A percentile compares a stretch with the other conserved stretches of the same genome.
phyloP scores from a whole-genome alignment of 2,329 filamentous ascomycete species.

The Calonectria crousiana region DNA sequence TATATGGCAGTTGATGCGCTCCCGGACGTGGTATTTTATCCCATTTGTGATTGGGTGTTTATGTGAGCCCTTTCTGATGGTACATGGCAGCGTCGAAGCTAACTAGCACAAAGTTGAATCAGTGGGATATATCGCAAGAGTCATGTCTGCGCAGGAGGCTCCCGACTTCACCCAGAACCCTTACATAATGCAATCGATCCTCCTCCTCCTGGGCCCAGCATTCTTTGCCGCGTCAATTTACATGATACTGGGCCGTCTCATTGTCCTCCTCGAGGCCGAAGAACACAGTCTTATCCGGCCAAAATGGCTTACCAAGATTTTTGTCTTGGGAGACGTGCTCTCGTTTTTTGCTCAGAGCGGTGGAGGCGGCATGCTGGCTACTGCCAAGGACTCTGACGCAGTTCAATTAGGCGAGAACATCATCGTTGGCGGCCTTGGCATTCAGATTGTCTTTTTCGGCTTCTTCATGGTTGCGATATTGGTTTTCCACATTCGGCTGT shows the following conservation, averaged over 20 bases:
- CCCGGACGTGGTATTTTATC: conserved; percentile 6
- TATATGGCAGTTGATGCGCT: neutral
- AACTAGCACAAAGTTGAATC: neutral
- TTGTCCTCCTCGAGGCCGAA: neutral
- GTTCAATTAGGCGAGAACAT: neutral
- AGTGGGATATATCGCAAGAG: neutral
- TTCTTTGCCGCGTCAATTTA: neutral
- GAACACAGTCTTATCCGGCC: neutral
- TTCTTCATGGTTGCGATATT: neutral
- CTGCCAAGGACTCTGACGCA: neutral
- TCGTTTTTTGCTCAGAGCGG: neutral
- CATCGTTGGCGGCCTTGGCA: neutral
- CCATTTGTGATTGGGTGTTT: neutral
- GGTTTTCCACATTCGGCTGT: neutral
- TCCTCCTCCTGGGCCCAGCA: neutral
- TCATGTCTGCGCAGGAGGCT: neutral
- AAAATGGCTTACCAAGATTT: neutral
- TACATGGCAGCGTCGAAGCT: neutral
- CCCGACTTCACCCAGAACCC: neutral
- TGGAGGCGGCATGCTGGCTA: neutral
- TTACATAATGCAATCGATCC: neutral
- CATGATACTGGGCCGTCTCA: neutral
- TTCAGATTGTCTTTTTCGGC: neutral
- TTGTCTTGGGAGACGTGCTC: neutral
- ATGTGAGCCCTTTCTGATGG: neutral